Percentiles rank a stretch among this genome's conserved stretches.
Conservation (phyloP, 2,329 filamentous ascomycete species). For the Epichloe sibirici region DNA sequence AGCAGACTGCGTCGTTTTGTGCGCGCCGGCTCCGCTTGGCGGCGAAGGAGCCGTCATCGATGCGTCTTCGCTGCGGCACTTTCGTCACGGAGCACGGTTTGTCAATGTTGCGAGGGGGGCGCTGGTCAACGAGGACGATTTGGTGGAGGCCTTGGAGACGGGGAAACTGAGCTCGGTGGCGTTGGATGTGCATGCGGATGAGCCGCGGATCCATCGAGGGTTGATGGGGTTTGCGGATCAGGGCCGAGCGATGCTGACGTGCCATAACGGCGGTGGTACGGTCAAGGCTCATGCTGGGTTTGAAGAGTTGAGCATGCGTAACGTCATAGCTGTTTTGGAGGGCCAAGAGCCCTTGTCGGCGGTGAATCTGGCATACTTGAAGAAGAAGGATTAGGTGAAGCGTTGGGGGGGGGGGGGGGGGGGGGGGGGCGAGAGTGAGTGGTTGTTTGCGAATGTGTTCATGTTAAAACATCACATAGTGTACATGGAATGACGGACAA, state of each 20-base stretch:
- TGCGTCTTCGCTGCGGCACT: slow-evolving; percentile 30
- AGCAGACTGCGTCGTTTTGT: slow-evolving; percentile 50
- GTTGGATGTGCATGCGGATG: slow-evolving; percentile 51
- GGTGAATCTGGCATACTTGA: slow-evolving; percentile 47
- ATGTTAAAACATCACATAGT: background rate
- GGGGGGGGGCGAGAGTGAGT: too few species aligned
- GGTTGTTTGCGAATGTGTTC: background rate
- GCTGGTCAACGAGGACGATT: slow-evolving; percentile 52
- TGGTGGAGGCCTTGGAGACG: slow-evolving; percentile 44
- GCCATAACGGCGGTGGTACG: slow-evolving; percentile 56
- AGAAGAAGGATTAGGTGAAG: background rate
- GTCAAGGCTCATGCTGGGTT: slow-evolving; percentile 55
- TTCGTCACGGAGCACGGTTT: slow-evolving; percentile 44
- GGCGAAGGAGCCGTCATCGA: slow-evolving; percentile 31
- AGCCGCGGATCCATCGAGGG: slow-evolving; percentile 40
- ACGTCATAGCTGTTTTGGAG: slow-evolving; percentile 47
- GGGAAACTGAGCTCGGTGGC: slow-evolving; percentile 40
- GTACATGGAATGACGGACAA: too few species aligned
- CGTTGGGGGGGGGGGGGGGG: too few species aligned
- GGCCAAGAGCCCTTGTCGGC: slow-evolving; percentile 43
- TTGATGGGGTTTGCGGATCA: slow-evolving; percentile 27
- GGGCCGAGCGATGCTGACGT: slow-evolving; percentile 45
- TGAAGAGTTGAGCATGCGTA: slow-evolving; percentile 54
- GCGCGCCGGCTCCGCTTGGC: slow-evolving; percentile 37
- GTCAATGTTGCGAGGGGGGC: slow-evolving; percentile 56